Conservation (phyloP, 2,329 filamentous ascomycete species). For the Pseudocercospora fuligena region DNA sequence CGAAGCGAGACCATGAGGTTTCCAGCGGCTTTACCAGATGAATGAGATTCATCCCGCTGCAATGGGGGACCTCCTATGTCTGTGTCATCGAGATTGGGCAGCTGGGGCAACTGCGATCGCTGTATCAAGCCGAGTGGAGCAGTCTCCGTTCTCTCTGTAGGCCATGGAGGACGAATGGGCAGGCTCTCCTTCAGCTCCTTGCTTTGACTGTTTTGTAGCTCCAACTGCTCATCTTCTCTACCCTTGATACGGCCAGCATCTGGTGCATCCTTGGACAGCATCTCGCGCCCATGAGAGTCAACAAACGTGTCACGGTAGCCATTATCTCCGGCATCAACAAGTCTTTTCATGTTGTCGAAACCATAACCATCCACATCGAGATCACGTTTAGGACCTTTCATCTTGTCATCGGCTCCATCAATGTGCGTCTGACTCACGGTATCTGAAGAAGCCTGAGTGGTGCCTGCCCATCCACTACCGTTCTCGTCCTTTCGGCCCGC, state of each 20-base stretch:
- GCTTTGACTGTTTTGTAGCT: conserved; percentile 24
- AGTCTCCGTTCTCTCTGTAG: conserved; percentile 60
- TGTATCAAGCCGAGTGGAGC: conserved; percentile 70
- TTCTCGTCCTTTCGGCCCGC: conserved; percentile 20
- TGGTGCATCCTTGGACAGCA: conserved; percentile 68
- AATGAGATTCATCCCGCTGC: conserved; percentile 58
- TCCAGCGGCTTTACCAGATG: conserved; percentile 46
- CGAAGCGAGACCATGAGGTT: conserved; percentile 68
- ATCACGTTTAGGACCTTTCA: conserved; percentile 54
- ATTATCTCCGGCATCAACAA: conserved; percentile 40
- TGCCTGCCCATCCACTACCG: conserved; percentile 25
- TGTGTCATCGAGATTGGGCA: conserved; percentile 75
- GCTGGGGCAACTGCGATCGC: conserved; percentile 70
- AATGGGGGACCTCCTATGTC: conserved; percentile 79
- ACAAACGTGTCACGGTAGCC: conserved; percentile 56
- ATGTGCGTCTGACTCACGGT: conserved; percentile 7
- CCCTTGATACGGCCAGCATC: conserved; percentile 63
- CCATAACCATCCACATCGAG: conserved; percentile 81
- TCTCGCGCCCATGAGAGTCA: conserved; percentile 66
- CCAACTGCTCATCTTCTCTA: conserved; percentile 38
- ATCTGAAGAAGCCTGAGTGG: conserved; percentile 24
- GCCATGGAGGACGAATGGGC: conserved; percentile 40
- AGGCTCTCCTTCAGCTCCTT: conserved; percentile 42
- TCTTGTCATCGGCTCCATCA: conserved; percentile 15
- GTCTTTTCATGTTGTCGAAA: conserved; percentile 69